A percentile compares a stretch with the other conserved stretches of the same genome.
Evolutionary conservation across 177 flowering plant species (phyloP).

Genomic region (Vitis hybrid): DNA sequence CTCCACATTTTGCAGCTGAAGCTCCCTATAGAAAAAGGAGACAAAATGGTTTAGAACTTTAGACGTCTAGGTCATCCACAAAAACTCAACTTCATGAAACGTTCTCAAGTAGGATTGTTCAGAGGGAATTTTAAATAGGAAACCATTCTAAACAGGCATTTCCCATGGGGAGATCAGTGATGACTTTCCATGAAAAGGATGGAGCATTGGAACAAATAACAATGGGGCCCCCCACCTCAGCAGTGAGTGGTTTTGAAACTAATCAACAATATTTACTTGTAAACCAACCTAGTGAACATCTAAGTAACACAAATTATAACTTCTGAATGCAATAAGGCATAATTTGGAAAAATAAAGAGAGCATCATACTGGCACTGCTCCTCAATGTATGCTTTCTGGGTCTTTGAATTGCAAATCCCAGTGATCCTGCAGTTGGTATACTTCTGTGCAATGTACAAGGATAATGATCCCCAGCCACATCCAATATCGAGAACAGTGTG

Average conservation of each 20-base stretch:
- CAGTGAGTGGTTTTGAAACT: too few relatives aligned
- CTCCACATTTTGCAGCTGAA: constrained; percentile 68
- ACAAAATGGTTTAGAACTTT: background rate
- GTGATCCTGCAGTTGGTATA: constrained; percentile 70
- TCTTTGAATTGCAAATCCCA: constrained; percentile 83
- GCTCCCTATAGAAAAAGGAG: constrained; percentile 43
- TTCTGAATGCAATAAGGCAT: background rate
- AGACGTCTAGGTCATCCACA: background rate
- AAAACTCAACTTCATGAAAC: too few relatives aligned
- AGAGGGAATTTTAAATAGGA: too few relatives aligned
- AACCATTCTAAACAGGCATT: too few relatives aligned
- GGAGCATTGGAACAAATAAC: too few relatives aligned
- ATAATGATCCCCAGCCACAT: constrained; percentile 95
- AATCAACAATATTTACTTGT: too few relatives aligned
- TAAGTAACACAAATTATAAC: too few relatives aligned
- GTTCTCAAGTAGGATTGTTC: too few relatives aligned
- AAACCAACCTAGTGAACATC: too few relatives aligned
- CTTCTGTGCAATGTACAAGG: constrained; percentile 76
- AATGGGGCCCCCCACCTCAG: too few relatives aligned
- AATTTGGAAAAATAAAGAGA: background rate
- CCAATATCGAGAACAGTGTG: constrained; percentile 92
- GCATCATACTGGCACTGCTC: constrained; percentile 63
- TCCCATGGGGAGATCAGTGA: too few relatives aligned
- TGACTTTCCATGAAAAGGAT: too few relatives aligned
- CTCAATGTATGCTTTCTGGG: constrained; percentile 80